Evolutionary conservation across 2,329 filamentous ascomycete genomes (phyloP), one percentile per base, ranked within the genome.

Genomic region (Tolypocladium pustulatum): DNA sequence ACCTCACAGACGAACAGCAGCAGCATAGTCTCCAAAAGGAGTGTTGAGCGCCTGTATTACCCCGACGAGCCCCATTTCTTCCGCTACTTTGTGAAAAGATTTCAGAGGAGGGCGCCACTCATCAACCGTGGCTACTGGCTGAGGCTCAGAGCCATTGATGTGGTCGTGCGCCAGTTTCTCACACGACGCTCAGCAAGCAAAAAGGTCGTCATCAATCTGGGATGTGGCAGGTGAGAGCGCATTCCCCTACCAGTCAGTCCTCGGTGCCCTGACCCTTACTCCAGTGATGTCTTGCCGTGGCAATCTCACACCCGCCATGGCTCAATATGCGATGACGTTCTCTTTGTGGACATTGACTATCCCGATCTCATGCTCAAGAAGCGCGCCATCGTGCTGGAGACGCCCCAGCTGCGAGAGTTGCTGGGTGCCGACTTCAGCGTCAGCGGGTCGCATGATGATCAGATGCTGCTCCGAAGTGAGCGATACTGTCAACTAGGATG

Each of bases 81-180:
- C 65, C 87, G 89, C 54, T 87, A 90, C 68, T 97, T 97, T 72
- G 90, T 96, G 38, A 86, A 83, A 64, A 95, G 92, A 70, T 88
- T 89, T 64, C 86, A 91, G 71, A 81, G 91, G 61, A 81, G 92
- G 54, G 86, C 90, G n/a, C 91, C 93, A 1, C 78, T 96, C 56
- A 94, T 96, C 68, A 96, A 96, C 71, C 83, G 92, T 53, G 90
- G 91, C 55, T 96, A 96, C 68, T 91, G 90, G 83, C 76, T 97
- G 41, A 85, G 91, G 36, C 88, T 96, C 77, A 87, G 88, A 69
- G 87, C 89, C 20, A 86, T 97, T 60, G 90, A 95, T 68, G 79
- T 86, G 61, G 80, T 86, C 6, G 85, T 96, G 22, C 80, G 81
- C 25, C 77, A 81, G n/a, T 96, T 96, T 65, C 77, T 96, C n/a